A percentile compares a stretch with the other conserved stretches of the same genome.
Conservation (phyloP, 179 eudicot species). For the Actinidia arguta region DNA sequence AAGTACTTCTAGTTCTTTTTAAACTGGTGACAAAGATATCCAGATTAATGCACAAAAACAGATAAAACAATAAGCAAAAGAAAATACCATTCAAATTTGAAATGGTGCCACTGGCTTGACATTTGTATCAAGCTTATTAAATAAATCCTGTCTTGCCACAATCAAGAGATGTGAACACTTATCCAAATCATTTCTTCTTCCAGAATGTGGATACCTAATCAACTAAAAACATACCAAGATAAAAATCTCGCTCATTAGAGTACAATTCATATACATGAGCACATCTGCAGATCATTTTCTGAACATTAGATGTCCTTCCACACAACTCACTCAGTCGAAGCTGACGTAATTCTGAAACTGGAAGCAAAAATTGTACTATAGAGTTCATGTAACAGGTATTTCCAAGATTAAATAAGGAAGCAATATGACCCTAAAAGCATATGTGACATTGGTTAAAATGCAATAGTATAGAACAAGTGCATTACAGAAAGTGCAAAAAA, state of each 20-base stretch:
- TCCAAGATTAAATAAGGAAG: constrained; percentile 90
- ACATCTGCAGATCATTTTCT: neutral
- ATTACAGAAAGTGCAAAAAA: neutral
- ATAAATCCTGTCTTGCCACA: constrained; percentile 85
- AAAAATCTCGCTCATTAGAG: neutral
- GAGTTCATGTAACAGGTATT: constrained; percentile 99
- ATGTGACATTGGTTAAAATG: constrained; percentile 8
- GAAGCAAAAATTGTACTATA: constrained; percentile 87
- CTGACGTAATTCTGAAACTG: constrained; percentile 97
- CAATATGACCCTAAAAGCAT: constrained; percentile 79
- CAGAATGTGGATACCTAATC: constrained; percentile 80
- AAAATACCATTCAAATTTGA: constrained; percentile 88
- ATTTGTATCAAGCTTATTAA: constrained; percentile 87
- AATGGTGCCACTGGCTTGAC: constrained; percentile 91
- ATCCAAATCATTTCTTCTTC: constrained; percentile 78
- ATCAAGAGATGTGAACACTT: constrained; percentile 89
- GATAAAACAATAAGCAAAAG: neutral
- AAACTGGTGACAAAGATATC: neutral
- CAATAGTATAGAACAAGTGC: constrained; percentile 10
- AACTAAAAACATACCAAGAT: constrained; percentile 8
- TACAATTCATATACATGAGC: constrained; percentile 4
- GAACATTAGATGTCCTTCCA: neutral
- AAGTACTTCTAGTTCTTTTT: neutral
- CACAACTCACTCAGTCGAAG: constrained; percentile 64
- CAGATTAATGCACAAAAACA: neutral